Conservation (phyloP, 805 yeast genomes). For the Wickerhamiella bombiphila region DNA sequence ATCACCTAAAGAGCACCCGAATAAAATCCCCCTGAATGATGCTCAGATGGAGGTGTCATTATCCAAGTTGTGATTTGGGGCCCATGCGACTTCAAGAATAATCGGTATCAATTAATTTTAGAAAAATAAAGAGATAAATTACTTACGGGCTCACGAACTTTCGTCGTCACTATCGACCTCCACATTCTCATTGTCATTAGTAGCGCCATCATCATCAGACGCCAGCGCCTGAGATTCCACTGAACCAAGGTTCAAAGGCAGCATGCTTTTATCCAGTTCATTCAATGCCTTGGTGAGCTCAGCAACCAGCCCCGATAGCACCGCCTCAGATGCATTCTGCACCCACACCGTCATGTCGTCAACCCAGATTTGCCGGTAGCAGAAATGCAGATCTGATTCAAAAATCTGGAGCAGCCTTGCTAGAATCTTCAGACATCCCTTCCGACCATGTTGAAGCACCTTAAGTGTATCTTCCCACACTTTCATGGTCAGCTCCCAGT, state of each 20-base stretch:
- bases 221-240: not conserved
- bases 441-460: slow-evolving; percentile 52
- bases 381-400: slow-evolving; percentile 26
- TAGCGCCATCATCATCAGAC: not conserved
- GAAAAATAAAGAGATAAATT: not conserved
- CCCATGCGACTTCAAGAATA: not conserved
- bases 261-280: slow-evolving; percentile 3
- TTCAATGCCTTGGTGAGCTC: slow-evolving; percentile 13
- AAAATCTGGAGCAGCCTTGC: slow-evolving; percentile 56
- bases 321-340: slow-evolving; percentile 16
- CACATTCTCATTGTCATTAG: slow-evolving; percentile 1
- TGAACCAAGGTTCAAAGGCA: slow-evolving; percentile 7
- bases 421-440: slow-evolving; percentile 44
- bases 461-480: slow-evolving; percentile 67
- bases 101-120: not conserved
- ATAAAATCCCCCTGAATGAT: too few species aligned
- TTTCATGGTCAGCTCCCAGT: slow-evolving; percentile 40
- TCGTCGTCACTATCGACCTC: slow-evolving; percentile 13
- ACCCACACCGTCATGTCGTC: slow-evolving; percentile 19
- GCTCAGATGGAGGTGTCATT: too few species aligned
- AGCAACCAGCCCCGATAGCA: slow-evolving; percentile 8
- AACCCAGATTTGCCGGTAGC: slow-evolving; percentile 16
- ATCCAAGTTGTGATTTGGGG: too few species aligned
- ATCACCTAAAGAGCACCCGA: too few species aligned
- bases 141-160: too few species aligned